phyloP scores from a whole-genome alignment of 495 filamentous ascomycete species.

The Neurospora intermedia region DNA sequence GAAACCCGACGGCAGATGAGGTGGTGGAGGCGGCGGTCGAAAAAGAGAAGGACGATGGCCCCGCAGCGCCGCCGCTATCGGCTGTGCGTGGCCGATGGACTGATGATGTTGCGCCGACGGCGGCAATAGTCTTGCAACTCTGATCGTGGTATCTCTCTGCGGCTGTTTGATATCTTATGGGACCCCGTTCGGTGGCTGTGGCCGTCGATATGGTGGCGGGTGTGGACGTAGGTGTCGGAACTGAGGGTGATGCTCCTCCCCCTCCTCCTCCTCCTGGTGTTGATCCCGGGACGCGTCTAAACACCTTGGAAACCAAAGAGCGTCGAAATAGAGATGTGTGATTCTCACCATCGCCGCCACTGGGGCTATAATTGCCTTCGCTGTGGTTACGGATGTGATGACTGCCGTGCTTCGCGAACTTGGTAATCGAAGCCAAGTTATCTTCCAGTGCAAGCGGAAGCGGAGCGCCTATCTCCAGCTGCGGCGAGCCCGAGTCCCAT shows the following conservation, averaged over 20 bases:
- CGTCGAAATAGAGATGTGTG: constrained; percentile 1
- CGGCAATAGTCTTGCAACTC: neutral
- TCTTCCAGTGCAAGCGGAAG: neutral
- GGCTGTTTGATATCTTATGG: neutral
- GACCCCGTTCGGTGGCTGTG: neutral
- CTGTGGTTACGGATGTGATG: neutral
- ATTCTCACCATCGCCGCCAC: neutral
- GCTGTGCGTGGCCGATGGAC: neutral
- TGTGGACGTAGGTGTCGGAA: neutral
- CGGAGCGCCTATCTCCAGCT: neutral
- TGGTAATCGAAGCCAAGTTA: neutral
- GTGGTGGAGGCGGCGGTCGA: neutral
- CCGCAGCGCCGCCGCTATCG: neutral
- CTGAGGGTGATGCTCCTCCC: neutral
- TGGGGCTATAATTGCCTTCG: neutral
- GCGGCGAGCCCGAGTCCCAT: neutral
- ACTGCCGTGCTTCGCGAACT: neutral
- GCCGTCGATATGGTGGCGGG: neutral
- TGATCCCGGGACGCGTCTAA: neutral
- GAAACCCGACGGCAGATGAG: neutral
- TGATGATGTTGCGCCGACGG: neutral
- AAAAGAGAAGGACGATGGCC: neutral
- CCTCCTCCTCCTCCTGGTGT: neutral
- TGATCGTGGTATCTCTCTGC: neutral
- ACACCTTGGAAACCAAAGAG: constrained; percentile 9